phyloP scores from a whole-genome alignment of 495 filamentous ascomycete genomes.

The Halenospora varia region DNA sequence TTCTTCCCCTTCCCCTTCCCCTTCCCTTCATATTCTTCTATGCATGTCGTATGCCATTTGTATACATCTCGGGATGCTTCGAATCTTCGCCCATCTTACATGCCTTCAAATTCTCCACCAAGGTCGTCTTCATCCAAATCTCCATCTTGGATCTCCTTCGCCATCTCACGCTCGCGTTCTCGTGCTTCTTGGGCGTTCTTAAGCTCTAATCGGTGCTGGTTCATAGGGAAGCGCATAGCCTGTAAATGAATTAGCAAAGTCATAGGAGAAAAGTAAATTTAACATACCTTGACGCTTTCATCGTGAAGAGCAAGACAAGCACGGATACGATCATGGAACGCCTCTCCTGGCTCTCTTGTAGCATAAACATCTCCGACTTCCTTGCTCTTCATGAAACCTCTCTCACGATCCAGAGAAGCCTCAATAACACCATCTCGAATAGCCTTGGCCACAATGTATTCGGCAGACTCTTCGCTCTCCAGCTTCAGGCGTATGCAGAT shows the following conservation, averaged over 20 bases:
- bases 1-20: not conserved
- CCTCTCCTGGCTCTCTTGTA: constrained; percentile 91
- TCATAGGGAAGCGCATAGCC: constrained; percentile 99
- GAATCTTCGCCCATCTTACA: constrained; percentile 67
- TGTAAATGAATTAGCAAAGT: constrained; percentile 26
- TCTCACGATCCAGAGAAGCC: constrained; percentile 88
- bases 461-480: constrained; percentile 91
- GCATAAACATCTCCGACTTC: constrained; percentile 93
- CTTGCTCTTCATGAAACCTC: constrained; percentile 98
- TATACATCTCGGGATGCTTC: too few species aligned
- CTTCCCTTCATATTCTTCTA: too few species aligned
- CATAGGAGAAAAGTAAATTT: not conserved
- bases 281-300: constrained; percentile 89
- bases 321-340: constrained; percentile 92
- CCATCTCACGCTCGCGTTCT: constrained; percentile 91
- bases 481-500: constrained; percentile 92
- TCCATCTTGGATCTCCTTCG: constrained; percentile 98
- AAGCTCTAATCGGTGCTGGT: constrained; percentile 94
- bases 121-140: constrained; percentile 97
- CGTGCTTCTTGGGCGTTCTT: constrained; percentile 97
- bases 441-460: constrained; percentile 98
- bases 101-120: constrained; percentile 93
- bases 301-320: constrained; percentile 91
- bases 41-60: too few species aligned
- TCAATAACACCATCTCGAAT: constrained; percentile 98